A percentile compares a stretch with the other conserved stretches of the same genome.
Conservation (phyloP, 495 filamentous ascomycete species). For the Aspergillus steynii region DNA sequence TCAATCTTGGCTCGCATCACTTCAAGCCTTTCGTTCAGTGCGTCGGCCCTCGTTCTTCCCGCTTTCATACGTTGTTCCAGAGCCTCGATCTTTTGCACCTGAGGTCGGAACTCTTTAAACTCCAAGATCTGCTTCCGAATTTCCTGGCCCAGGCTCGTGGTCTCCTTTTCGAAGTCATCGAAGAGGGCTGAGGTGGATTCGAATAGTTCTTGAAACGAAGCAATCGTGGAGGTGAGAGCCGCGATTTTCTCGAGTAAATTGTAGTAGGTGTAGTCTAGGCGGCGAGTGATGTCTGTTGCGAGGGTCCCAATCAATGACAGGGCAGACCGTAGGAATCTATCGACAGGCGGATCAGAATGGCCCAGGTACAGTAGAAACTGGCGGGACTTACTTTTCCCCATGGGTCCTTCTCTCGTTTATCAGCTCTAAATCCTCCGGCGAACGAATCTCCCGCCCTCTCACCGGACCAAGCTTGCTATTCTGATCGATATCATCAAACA, state of each 20-base stretch:
- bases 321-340: slow-evolving; percentile 40
- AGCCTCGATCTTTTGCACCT: slow-evolving; percentile 63
- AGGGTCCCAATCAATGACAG: slow-evolving; percentile 39
- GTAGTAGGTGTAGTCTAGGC: slow-evolving; percentile 86
- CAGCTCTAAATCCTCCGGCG: slow-evolving; percentile 42
- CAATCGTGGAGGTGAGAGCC: slow-evolving; percentile 65
- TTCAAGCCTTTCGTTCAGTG: slow-evolving; percentile 67
- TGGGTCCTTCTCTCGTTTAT: slow-evolving; percentile 42
- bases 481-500: slow-evolving; percentile 33
- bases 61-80: slow-evolving; percentile 65
- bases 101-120: slow-evolving; percentile 68
- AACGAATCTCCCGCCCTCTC: slow-evolving; percentile 36
- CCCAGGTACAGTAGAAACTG: background rate
- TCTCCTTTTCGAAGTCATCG: slow-evolving; percentile 61
- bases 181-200: slow-evolving; percentile 60
- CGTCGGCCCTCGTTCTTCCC: slow-evolving; percentile 62
- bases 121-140: slow-evolving; percentile 63
- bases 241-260: slow-evolving; percentile 76
- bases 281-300: slow-evolving; percentile 61
- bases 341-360: background rate
- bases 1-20: slow-evolving; percentile 64
- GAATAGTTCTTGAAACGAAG: slow-evolving; percentile 68
- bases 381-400: slow-evolving; percentile 46
- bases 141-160: slow-evolving; percentile 59
- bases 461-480: slow-evolving; percentile 32